These are phyloP conservation scores for Colletotrichum nymphaeae DNA, from an alignment of 2,329 filamentous ascomycete genomes.

Conservation along the genomic window DNA sequence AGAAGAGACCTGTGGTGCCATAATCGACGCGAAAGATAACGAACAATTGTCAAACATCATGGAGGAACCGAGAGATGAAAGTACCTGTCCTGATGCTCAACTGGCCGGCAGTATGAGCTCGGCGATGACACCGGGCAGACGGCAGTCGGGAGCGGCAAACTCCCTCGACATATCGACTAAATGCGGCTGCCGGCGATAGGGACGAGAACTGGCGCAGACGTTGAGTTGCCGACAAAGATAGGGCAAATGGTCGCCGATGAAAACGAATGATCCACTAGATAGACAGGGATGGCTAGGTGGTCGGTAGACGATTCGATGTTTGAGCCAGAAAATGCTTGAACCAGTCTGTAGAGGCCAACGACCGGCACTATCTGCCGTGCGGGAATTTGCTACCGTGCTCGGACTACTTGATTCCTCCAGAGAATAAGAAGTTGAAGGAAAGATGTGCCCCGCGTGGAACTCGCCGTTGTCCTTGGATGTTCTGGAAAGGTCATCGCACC, in stretches of 20 bases:
- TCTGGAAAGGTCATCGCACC: not conserved
- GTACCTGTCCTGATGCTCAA: not conserved
- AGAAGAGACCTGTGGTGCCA: not conserved
- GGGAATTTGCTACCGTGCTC: not conserved
- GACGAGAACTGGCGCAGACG: not conserved
- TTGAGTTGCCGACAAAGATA: not conserved
- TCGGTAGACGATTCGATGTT: not conserved
- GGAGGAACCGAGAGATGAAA: not conserved
- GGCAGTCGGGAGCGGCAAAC: slow-evolving; percentile 28
- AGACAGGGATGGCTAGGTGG: not conserved
- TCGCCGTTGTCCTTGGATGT: not conserved
- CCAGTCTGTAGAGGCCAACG: not conserved
- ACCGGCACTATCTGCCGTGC: not conserved
- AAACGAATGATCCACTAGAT: not conserved
- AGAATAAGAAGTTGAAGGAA: not conserved
- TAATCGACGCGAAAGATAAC: not conserved
- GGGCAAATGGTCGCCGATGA: not conserved
- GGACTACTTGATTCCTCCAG: not conserved
- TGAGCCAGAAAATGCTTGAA: not conserved
- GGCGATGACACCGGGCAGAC: not conserved
- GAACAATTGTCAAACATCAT: not conserved
- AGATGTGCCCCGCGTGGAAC: not conserved
- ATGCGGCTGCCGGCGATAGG: slow-evolving; percentile 25
- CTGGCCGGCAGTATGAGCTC: not conserved
- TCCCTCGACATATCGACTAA: not conserved